Percentiles rank a stretch among this genome's conserved stretches.
phyloP scores from a whole-genome alignment of 768 basidiomycete genomes.

The Kwoniella sp. region DNA sequence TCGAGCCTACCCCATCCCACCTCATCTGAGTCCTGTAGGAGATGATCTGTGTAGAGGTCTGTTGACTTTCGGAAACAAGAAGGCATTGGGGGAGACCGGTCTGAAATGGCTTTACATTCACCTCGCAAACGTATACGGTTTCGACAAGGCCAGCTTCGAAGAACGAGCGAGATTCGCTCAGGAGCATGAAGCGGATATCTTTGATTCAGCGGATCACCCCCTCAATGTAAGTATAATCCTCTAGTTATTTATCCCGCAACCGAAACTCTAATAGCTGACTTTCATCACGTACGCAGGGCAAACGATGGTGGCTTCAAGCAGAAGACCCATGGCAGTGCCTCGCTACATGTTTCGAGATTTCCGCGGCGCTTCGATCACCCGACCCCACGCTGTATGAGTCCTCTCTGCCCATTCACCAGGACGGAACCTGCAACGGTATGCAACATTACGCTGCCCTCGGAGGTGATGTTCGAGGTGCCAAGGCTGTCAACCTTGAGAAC shows the following conservation, averaged over 20 bases:
- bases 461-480: conserved; percentile 82
- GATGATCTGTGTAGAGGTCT: conserved; percentile 86
- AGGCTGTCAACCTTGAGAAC: conserved; percentile 85
- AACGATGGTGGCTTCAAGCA: conserved; percentile 83
- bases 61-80: conserved; percentile 76
- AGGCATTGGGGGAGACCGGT: conserved; percentile 79
- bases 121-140: conserved; percentile 87
- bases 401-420: conserved; percentile 89
- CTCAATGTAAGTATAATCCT: conserved; percentile 64
- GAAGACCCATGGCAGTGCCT: conserved; percentile 99
- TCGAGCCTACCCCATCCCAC: conserved; percentile 93
- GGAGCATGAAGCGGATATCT: conserved; percentile 72
- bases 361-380: conserved; percentile 72
- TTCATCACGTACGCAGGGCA: conserved; percentile 60
- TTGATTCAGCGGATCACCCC: conserved; percentile 79
- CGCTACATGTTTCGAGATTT: conserved; percentile 87
- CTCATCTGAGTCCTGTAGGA: conserved; percentile 92
- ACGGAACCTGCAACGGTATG: conserved; percentile 96
- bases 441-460: conserved; percentile 99
- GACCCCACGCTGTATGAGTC: conserved; percentile 66
- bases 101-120: conserved; percentile 95
- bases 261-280: neutral
- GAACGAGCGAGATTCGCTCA: conserved; percentile 82
- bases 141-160: conserved; percentile 90
- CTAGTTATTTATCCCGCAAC: neutral